Evolutionary conservation across 2,329 filamentous ascomycete genomes (phyloP).

Genomic region (Aureobasidium sp.): DNA sequence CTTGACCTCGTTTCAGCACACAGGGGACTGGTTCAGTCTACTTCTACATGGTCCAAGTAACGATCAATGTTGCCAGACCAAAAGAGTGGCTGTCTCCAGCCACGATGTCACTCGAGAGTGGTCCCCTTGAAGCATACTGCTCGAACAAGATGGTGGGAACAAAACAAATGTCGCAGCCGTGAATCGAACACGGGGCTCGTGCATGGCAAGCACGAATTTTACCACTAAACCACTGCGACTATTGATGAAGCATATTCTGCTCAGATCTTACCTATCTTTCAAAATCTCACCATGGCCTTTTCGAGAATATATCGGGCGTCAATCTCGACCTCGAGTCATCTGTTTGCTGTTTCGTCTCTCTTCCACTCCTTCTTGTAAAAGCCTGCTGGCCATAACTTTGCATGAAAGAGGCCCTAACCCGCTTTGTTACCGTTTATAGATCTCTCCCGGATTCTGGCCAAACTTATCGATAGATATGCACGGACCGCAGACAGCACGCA

Average conservation of each 20-base stretch:
- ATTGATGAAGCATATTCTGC: no score
- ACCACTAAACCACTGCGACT: slow-evolving; percentile 14
- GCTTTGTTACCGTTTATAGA: background rate
- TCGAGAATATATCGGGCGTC: background rate
- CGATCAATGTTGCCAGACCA: background rate
- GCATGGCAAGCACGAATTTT: slow-evolving; percentile 14
- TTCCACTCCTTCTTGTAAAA: background rate
- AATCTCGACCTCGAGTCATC: background rate
- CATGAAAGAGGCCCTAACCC: background rate
- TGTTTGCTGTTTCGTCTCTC: background rate
- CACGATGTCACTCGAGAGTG: no score
- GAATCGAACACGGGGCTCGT: slow-evolving; percentile 15
- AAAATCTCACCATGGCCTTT: no score
- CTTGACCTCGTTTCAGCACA: background rate
- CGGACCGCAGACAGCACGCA: background rate
- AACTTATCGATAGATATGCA: background rate
- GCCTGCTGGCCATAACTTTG: background rate
- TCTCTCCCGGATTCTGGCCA: background rate
- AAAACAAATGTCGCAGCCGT: slow-evolving; percentile 12
- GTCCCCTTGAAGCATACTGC: no score
- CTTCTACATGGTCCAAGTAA: no score
- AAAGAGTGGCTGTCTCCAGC: background rate
- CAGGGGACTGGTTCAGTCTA: no score
- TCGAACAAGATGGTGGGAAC: background rate
- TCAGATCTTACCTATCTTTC: no score